Conservation (phyloP, 2,329 filamentous ascomycete genomes). For the Xylariaceae sp. region DNA sequence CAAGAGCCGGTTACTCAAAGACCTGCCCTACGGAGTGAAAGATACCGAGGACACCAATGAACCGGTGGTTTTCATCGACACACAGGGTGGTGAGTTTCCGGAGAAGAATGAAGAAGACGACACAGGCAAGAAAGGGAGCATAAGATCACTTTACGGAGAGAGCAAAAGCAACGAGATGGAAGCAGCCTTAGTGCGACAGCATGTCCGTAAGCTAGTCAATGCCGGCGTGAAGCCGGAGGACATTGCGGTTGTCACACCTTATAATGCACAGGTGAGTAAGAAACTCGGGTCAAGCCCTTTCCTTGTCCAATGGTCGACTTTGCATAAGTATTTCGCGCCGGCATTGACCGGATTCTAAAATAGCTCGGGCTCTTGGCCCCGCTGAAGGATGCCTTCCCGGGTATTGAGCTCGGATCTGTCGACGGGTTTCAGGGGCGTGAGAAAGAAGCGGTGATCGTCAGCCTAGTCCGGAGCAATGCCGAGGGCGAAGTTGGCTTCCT, state of each 20-base stretch:
- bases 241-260: conserved; percentile 93
- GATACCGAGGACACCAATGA: conserved; percentile 87
- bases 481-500: conserved; percentile 91
- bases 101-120: conserved; percentile 75
- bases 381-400: conserved; percentile 81
- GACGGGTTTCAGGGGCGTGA: conserved; percentile 97
- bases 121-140: conserved; percentile 53
- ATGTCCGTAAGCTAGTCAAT: conserved; percentile 76
- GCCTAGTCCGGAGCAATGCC: conserved; percentile 88
- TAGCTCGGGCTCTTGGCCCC: conserved; percentile 79
- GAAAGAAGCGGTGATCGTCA: conserved; percentile 93
- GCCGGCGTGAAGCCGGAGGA: conserved; percentile 82
- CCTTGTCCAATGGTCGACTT: neutral
- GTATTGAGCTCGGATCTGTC: conserved; percentile 92
- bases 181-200: conserved; percentile 77
- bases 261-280: conserved; percentile 79
- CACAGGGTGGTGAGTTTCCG: conserved; percentile 89
- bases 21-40: conserved; percentile 77
- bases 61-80: conserved; percentile 92
- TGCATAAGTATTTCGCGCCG: neutral
- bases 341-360: conserved; percentile 11
- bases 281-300: neutral
- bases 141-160: conserved; percentile 59
- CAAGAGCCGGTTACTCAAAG: conserved; percentile 73
- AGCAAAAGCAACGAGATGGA: conserved; percentile 77